A percentile compares a stretch with the other conserved stretches of the same genome.
Evolutionary conservation across 2,329 filamentous ascomycete genomes (phyloP).

Genomic region (Mycosphaerella sp.): DNA sequence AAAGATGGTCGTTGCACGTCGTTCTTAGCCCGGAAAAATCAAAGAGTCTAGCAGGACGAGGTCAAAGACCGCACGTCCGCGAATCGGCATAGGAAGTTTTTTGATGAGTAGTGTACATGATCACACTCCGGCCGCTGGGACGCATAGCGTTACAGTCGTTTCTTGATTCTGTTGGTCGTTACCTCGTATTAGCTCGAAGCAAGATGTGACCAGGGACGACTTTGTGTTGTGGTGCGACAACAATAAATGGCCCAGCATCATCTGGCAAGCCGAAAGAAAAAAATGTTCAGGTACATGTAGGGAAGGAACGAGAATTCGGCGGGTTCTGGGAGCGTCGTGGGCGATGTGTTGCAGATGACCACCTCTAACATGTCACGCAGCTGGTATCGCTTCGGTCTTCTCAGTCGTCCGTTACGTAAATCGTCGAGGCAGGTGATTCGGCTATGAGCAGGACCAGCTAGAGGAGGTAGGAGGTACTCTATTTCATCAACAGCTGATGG

Average conservation of each 20-base stretch:
- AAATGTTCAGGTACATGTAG: background rate
- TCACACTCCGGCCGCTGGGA: no score
- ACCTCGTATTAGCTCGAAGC: slow-evolving; percentile 52
- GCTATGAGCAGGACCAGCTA: background rate
- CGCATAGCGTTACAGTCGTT: no score
- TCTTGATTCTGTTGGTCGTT: no score
- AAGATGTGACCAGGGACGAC: slow-evolving; percentile 54
- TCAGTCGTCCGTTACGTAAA: background rate
- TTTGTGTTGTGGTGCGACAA: slow-evolving; percentile 47
- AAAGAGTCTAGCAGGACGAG: slow-evolving; percentile 47
- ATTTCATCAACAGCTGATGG: no score
- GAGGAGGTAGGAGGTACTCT: background rate
- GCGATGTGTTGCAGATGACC: slow-evolving; percentile 8
- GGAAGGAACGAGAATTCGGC: slow-evolving; percentile 2
- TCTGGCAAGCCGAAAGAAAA: slow-evolving; percentile 51
- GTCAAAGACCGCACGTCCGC: no score
- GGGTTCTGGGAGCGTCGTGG: slow-evolving; percentile 17
- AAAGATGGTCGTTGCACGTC: slow-evolving; percentile 50
- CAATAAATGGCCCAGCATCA: slow-evolving; percentile 61
- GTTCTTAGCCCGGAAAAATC: slow-evolving; percentile 48
- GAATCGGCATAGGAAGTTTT: no score
- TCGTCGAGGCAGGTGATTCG: background rate
- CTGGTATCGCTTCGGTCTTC: slow-evolving; percentile 9
- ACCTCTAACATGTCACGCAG: slow-evolving; percentile 7
- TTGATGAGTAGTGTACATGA: no score